These are phyloP conservation scores for Teunomyces pallodes DNA, from an alignment of 805 yeast genomes.

Conservation along the genomic window DNA sequence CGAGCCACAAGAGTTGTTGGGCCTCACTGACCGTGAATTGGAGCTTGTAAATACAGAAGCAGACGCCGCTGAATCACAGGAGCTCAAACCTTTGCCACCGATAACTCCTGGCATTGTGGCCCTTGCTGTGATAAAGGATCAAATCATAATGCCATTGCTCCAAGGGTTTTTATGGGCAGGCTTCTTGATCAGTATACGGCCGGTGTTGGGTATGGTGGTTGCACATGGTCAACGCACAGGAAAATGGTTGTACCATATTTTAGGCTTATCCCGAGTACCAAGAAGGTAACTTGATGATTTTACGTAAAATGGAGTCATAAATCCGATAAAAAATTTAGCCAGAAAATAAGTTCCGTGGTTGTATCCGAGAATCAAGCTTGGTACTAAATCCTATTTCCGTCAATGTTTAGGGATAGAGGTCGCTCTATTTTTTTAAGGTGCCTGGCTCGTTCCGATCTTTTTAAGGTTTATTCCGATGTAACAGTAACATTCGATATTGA, in stretches of 20 bases:
- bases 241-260: conserved; percentile 16
- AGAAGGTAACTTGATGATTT: background rate
- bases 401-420: background rate
- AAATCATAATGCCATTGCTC: conserved; percentile 50
- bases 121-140: conserved; percentile 51
- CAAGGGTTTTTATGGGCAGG: conserved; percentile 52
- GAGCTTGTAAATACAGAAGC: conserved; percentile 7
- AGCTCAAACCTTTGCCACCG: conserved; percentile 29
- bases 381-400: background rate
- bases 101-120: conserved; percentile 45
- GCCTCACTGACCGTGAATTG: conserved; percentile 11
- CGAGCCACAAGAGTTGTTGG: background rate
- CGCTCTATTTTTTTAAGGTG: background rate
- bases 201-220: conserved; percentile 27
- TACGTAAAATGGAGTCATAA: background rate
- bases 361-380: background rate
- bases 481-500: background rate
- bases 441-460: background rate
- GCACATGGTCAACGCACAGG: conserved; percentile 29
- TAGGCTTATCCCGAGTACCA: conserved; percentile 13
- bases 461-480: background rate
- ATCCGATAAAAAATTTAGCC: background rate
- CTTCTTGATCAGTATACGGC: conserved; percentile 35
- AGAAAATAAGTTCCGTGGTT: background rate
- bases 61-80: conserved; percentile 8